Base-by-base conservation (phyloP, 169 alveolate genomes). In the Besnoitia besnoiti region DNA sequence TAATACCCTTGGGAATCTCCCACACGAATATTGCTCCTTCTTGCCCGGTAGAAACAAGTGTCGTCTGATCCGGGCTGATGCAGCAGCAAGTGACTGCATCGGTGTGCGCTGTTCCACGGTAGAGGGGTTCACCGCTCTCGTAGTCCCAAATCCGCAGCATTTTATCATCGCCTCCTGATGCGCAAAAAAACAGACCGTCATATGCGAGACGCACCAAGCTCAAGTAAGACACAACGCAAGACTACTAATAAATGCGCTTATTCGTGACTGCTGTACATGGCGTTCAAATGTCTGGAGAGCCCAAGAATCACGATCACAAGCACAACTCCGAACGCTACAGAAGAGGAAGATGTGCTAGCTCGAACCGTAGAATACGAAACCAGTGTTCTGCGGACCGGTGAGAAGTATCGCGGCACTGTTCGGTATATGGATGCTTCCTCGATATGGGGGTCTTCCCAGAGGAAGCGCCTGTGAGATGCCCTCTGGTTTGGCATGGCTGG, bases 151-250 rank as follows among this genome's bases (percentile, higher is more conserved):
- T 62, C 89, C 96, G 96, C 5, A 97, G 96, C 73, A 85, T 75
- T 85, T 96, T 96, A 90, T 97, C 98, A 88, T 97, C 98, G 1
- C 99, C 99, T 33, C 98, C 99, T 91, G 91, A 24, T 4, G 51
- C 24, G 0, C 1, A 50, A 10, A 59, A 77, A 77, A 44, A 12
- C 21, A 16, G 62, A 21, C 21, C 21, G 62, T 67, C 42, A n/a
- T 24, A n/a, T n/a, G 16, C 42, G n/a, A 67, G 8, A 4, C 16
- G 80, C n/a, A 50, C 77, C 14, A 33, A 37, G 33, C 46, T n/a
- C 14, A 39, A 24, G 50, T 27, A 0, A 47, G 67, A 39, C 61
- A 35, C 55, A 0, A 27, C 14, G 0, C 0, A 16, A 0, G 14
- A 59, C 50, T 0, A 8, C 24, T 50, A 33, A 55, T 39, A 16